These are phyloP conservation scores for Spathaspora arborariae DNA, from an alignment of 805 yeast genomes.

Conservation along the genomic window DNA sequence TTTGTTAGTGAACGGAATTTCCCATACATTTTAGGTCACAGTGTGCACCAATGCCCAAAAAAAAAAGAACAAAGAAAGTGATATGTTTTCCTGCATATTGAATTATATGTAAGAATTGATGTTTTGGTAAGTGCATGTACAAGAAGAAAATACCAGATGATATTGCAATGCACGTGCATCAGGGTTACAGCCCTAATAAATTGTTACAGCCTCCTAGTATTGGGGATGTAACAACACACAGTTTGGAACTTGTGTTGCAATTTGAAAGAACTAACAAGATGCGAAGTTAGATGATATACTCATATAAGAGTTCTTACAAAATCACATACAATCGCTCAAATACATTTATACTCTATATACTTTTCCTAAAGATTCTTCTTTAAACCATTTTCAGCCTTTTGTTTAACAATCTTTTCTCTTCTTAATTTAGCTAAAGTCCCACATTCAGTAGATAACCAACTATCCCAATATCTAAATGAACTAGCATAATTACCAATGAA, in stretches of 20 bases:
- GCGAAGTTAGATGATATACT: no score
- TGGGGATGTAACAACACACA: no score
- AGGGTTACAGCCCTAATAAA: slow-evolving; percentile 1
- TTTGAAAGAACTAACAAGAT: no score
- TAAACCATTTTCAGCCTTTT: slow-evolving; percentile 33
- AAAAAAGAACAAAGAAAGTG: background rate
- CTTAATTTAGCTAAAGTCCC: slow-evolving; percentile 74
- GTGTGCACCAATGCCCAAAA: background rate
- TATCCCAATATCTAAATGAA: slow-evolving; percentile 96
- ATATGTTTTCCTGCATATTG: background rate
- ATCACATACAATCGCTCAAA: background rate
- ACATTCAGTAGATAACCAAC: slow-evolving; percentile 80
- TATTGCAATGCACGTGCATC: background rate
- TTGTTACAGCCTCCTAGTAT: no score
- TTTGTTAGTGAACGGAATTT: background rate
- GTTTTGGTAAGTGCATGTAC: background rate
- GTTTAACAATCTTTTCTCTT: slow-evolving; percentile 64
- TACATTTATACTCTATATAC: background rate
- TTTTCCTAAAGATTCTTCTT: slow-evolving; percentile 2
- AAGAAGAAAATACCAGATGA: background rate
- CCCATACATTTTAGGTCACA: background rate
- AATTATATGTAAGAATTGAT: background rate
- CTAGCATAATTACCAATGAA: slow-evolving; percentile 95
- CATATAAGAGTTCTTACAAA: no score
- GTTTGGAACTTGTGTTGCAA: no score